Conservation (phyloP, 805 yeast species). For the Lachancea lanzarotensis region DNA sequence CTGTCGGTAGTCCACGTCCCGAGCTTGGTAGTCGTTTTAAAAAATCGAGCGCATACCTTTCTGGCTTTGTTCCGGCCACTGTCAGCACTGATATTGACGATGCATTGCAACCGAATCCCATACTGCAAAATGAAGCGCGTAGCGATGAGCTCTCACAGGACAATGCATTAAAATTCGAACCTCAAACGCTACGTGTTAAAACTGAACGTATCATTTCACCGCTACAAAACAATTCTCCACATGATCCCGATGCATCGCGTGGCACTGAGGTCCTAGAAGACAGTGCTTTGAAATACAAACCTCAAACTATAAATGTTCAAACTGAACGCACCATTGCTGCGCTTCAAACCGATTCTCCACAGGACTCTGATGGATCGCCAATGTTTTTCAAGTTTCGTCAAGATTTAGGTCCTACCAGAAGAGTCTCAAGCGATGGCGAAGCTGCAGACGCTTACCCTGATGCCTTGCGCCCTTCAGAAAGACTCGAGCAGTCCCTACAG, state of each 20-base stretch:
- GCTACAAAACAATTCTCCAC: constrained; percentile 3
- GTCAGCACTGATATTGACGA: background rate
- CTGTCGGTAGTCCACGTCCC: constrained; percentile 4
- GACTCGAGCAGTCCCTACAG: background rate
- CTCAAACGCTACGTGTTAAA: background rate
- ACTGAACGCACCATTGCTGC: background rate
- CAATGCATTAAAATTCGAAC: background rate
- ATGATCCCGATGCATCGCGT: constrained; percentile 16
- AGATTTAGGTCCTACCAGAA: background rate
- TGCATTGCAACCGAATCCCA: background rate
- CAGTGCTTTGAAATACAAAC: background rate
- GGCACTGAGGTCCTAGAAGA: too few relatives aligned
- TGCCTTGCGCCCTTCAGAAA: background rate
- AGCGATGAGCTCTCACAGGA: background rate
- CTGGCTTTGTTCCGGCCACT: constrained; percentile 17
- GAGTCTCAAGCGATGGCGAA: background rate
- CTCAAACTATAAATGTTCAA: background rate
- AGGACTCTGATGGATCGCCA: constrained; percentile 19
- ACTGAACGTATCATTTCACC: background rate
- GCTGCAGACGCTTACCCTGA: background rate
- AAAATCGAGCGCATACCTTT: constrained; percentile 33
- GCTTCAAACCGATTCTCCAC: constrained; percentile 1
- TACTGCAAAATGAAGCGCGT: background rate
- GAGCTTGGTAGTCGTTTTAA: constrained; percentile 10
- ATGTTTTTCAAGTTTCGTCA: constrained; percentile 19